phyloP scores from a whole-genome alignment of 305 asterid genomes.

The Fraxinus xanthoxyloides region DNA sequence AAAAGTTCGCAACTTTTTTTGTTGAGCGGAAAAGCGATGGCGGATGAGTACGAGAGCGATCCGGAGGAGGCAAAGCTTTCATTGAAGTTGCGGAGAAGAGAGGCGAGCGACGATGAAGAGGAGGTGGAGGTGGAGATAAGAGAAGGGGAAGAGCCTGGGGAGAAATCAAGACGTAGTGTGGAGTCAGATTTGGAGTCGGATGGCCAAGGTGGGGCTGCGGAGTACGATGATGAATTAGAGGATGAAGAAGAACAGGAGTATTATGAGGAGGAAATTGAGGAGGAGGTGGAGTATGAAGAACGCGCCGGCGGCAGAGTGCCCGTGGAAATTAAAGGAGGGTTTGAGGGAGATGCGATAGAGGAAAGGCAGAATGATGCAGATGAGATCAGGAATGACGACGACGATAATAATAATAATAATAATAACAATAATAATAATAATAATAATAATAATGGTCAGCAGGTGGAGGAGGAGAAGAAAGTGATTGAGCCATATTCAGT shows the following conservation, averaged over 20 bases:
- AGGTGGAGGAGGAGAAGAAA: conserved; percentile 62
- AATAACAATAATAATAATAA: too few species aligned
- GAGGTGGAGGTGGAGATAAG: conserved; percentile 44
- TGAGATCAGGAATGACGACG: conserved; percentile 30
- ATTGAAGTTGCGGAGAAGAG: conserved; percentile 83
- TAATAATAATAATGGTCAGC: conserved; percentile 31
- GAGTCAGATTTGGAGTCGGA: conserved; percentile 84
- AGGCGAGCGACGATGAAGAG: conserved; percentile 88
- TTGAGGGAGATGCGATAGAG: conserved; percentile 27
- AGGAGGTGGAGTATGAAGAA: conserved; percentile 38
- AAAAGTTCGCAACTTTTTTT: conserved; percentile 3
- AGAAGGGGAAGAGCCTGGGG: conserved; percentile 30
- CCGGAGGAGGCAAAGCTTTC: conserved; percentile 94
- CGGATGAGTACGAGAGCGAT: conserved; percentile 96
- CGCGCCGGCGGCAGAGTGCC: conserved; percentile 19
- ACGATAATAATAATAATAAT: too few species aligned
- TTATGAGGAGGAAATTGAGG: conserved; percentile 29
- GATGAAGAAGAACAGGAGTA: conserved; percentile 45
- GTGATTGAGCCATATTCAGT: conserved; percentile 84
- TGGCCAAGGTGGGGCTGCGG: conserved; percentile 73
- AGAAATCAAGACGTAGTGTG: conserved; percentile 42
- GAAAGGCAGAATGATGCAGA: conserved; percentile 34
- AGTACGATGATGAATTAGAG: conserved; percentile 64
- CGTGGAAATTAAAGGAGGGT: conserved; percentile 22
- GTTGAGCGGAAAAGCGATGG: conserved; percentile 38